Conservation (phyloP, 2,329 filamentous ascomycete species). For the Fusarium agapanthi region DNA sequence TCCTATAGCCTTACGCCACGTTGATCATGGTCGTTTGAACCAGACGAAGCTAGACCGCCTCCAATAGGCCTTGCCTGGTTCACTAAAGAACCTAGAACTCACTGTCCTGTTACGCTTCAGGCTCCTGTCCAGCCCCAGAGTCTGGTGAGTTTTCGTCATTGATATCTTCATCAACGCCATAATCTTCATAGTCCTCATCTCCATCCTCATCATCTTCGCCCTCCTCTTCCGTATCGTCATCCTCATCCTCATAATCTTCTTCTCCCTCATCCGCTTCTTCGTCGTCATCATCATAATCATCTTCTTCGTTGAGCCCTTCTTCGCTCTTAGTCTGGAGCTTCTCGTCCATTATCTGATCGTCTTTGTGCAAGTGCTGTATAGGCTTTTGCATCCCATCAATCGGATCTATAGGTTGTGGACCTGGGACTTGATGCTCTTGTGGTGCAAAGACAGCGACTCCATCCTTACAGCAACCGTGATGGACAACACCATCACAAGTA, state of each 20-base stretch:
- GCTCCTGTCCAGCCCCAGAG: too few relatives aligned
- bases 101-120: too few relatives aligned
- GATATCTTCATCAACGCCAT: too few relatives aligned
- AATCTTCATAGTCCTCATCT: too few relatives aligned
- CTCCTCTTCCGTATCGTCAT: not conserved
- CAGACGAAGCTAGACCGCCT: too few relatives aligned
- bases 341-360: not conserved
- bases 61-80: fast-evolving
- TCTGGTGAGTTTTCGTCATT: too few relatives aligned
- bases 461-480: not conserved
- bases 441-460: not conserved
- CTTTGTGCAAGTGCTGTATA: not conserved
- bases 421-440: not conserved
- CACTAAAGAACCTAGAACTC: too few relatives aligned
- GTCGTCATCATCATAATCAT: not conserved
- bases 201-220: not conserved
- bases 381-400: not conserved
- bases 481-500: not conserved
- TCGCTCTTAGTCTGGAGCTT: not conserved
- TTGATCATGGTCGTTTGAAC: too few relatives aligned
- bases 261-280: too few relatives aligned
- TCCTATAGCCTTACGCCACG: too few relatives aligned
- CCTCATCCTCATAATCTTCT: not conserved
- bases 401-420: too few relatives aligned
- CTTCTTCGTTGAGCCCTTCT: not conserved